Base-by-base conservation (phyloP, 2,329 filamentous ascomycete genomes). In the Xylaria sp. region DNA sequence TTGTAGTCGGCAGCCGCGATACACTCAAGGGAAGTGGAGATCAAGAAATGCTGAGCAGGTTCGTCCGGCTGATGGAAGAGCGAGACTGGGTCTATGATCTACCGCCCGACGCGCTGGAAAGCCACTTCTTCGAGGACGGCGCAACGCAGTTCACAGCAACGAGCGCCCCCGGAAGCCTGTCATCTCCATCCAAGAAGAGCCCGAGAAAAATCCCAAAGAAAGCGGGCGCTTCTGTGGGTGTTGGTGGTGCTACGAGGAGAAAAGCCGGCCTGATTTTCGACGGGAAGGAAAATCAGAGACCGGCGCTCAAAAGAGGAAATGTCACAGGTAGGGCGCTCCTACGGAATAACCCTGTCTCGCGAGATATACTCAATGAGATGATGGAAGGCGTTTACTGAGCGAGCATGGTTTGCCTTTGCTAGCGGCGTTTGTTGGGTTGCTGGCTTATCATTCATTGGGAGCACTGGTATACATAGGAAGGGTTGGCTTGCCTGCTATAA, bases 71-170 rank as follows among this genome's bases (percentile, higher is more conserved):
- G 42, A 94, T 97, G 81, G 90, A 94, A 67, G 80, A 83, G 59
- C 87, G 86, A 55, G 80, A 84, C n/a, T 98, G 95, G 94, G 82
- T 93, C 15, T 89, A 92, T 68, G 85, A 96, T 68, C 74, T 98
- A 53, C 87, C 86, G 0, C 73, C 74, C 1, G 82, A 85, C 11
- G 91, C 90, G 46, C 75, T 90, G 7, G 86, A 89, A 9, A 84
- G 80, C 31, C 92, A 96, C 77, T 74, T 79, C 42, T 94, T 92
- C 67, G 88, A 89, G 49, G 85, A 88, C 19, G 74, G 78, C 21
- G 74, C 73, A 7, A 86, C 84, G 42, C 84, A 86, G 68, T 71
- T 78, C n/a, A 81, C 75, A 54, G 75, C 75, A 7, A 66, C 65
- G 21, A 69, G 66, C 35, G 45, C 69, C 33, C 43, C 66, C 56